Conservation (phyloP, 2,329 filamentous ascomycete genomes). For the Eurotiales sp. region DNA sequence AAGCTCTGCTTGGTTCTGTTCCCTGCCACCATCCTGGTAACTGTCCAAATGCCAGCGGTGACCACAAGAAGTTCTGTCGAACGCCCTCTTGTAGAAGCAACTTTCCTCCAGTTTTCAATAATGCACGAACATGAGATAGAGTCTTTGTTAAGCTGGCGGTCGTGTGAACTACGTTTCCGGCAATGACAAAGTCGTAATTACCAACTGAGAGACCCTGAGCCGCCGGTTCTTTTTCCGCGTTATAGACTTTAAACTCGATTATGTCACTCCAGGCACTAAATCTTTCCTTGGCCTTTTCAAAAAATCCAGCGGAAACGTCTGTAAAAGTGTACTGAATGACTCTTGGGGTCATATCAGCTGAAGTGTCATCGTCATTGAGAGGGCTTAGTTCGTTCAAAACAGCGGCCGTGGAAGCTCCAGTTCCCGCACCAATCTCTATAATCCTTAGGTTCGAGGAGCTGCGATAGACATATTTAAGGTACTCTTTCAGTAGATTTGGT, state of each 20-base stretch:
- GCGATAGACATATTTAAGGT: conserved; percentile 21
- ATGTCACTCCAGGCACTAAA: conserved; percentile 23
- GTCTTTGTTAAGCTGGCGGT: conserved; percentile 23
- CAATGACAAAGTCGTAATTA: conserved; percentile 33
- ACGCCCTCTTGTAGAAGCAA: conserved; percentile 44
- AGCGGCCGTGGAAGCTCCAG: conserved; percentile 38
- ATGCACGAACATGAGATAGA: conserved; percentile 22
- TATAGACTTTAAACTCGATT: conserved; percentile 27
- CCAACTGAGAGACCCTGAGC: conserved; percentile 27
- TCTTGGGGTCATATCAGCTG: conserved; percentile 2
- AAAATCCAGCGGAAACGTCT: conserved; percentile 29
- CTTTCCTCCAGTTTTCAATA: conserved; percentile 42
- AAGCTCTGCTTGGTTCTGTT: conserved; percentile 18
- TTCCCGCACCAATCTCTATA: conserved; percentile 45
- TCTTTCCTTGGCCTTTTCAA: conserved; percentile 26
- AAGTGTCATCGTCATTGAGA: neutral
- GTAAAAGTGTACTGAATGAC: conserved; percentile 25
- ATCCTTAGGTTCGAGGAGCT: conserved; percentile 25
- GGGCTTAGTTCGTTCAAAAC: conserved; percentile 30
- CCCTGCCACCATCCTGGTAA: conserved; percentile 41
- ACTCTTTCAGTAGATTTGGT: conserved; percentile 17
- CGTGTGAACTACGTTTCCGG: conserved; percentile 34
- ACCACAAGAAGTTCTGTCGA: conserved; percentile 16
- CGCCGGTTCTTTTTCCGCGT: conserved; percentile 26
- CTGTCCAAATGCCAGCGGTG: conserved; percentile 27